Conservation (phyloP, 108 stramenopile species). For the Thalassiosira profunda region DNA sequence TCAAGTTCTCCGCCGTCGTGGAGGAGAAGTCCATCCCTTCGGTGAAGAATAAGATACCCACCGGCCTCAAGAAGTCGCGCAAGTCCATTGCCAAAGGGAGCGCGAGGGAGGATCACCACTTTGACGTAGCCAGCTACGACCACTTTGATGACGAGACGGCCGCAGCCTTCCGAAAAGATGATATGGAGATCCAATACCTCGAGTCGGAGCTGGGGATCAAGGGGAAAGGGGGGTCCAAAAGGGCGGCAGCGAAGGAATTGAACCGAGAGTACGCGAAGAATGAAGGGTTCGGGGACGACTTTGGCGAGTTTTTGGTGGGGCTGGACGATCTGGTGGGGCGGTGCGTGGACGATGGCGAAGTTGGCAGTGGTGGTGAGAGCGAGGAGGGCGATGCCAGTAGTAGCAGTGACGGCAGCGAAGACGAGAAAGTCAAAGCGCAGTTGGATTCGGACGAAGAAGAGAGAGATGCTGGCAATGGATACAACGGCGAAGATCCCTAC, state of each 20-base stretch:
- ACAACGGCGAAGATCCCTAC: slow-evolving; percentile 40
- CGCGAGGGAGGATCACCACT: too few species aligned
- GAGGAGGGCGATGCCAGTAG: slow-evolving; percentile 8
- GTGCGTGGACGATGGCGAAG: slow-evolving; percentile 35
- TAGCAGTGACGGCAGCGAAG: slow-evolving; percentile 1
- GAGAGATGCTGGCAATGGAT: slow-evolving; percentile 13
- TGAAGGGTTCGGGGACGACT: slow-evolving; percentile 87
- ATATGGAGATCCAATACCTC: slow-evolving; percentile 84
- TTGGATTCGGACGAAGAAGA: neutral
- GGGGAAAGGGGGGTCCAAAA: slow-evolving; percentile 5
- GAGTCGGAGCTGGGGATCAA: slow-evolving; percentile 68
- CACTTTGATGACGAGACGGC: slow-evolving; percentile 65
- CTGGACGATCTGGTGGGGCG: slow-evolving; percentile 71
- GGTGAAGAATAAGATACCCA: slow-evolving; percentile 3
- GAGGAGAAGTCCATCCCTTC: slow-evolving; percentile 4
- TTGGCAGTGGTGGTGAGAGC: slow-evolving; percentile 14
- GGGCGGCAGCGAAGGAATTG: slow-evolving; percentile 29
- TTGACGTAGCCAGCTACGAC: slow-evolving; percentile 30
- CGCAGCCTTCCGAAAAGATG: slow-evolving; percentile 73
- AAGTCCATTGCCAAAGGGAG: too few species aligned
- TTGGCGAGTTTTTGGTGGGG: slow-evolving; percentile 81
- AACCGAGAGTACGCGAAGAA: slow-evolving; percentile 80
- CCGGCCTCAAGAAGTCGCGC: neutral
- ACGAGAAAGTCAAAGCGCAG: slow-evolving; percentile 23
- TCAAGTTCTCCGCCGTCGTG: slow-evolving; percentile 6